phyloP scores from a whole-genome alignment of 176 grass and related monocot genomes.

The Oryza meyeriana region DNA sequence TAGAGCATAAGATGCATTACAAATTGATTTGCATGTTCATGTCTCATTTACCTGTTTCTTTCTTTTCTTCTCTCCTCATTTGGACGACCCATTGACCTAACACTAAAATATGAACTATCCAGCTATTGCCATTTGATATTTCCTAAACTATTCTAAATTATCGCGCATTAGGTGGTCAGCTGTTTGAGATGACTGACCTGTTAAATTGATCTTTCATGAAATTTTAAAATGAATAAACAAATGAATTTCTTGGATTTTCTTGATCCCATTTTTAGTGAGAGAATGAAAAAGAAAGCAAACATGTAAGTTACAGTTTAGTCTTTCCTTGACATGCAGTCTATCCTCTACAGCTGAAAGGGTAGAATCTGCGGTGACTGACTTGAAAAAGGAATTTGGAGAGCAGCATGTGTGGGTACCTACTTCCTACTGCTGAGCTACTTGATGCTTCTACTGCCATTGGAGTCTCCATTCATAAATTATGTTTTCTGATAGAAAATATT shows the following conservation, averaged over 20 bases:
- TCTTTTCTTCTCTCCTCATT: neutral
- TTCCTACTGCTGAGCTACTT: slow-evolving; percentile 45
- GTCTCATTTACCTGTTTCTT: neutral
- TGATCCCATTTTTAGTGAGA: neutral
- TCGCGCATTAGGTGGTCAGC: neutral
- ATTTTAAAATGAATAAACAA: neutral
- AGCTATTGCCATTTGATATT: neutral
- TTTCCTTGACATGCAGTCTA: slow-evolving; percentile 51
- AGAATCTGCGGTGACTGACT: slow-evolving; percentile 50
- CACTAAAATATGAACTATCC: neutral
- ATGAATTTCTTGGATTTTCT: neutral
- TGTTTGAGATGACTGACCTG: neutral
- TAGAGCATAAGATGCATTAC: neutral
- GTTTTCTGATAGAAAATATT: slow-evolving; percentile 17
- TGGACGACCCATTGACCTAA: neutral
- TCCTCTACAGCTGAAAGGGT: slow-evolving; percentile 76
- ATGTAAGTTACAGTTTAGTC: slow-evolving; percentile 36
- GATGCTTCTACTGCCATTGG: slow-evolving; percentile 17
- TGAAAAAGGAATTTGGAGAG: slow-evolving; percentile 84
- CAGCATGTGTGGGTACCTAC: slow-evolving; percentile 98
- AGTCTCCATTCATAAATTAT: neutral
- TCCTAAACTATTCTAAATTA: neutral
- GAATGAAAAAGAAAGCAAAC: neutral
- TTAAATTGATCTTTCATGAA: neutral
- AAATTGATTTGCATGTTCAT: neutral